Conservation (phyloP, 768 basidiomycete genomes). For the Cantharellus anzutake region DNA sequence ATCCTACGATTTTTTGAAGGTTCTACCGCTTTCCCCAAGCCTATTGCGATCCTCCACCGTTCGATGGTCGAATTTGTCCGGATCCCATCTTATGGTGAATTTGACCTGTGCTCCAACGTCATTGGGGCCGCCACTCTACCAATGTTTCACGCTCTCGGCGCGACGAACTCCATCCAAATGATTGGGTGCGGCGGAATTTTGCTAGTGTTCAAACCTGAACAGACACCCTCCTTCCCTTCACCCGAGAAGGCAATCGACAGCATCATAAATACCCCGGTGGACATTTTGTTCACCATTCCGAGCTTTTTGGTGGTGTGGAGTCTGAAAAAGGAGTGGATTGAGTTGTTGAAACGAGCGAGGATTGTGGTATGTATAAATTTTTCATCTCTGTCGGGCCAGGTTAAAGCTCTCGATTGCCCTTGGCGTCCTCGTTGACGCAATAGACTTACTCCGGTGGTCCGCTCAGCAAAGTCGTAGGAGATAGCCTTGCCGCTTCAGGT, state of each 20-base stretch:
- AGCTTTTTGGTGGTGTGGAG: constrained; percentile 7
- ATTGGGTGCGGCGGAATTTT: background rate
- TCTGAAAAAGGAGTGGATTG: constrained; percentile 1
- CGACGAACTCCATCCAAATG: background rate
- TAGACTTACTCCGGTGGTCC: constrained; percentile 10
- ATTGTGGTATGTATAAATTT: constrained; percentile 5
- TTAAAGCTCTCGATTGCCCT: background rate
- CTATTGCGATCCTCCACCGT: constrained; percentile 3
- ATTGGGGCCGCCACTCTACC: background rate
- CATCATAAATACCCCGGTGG: background rate
- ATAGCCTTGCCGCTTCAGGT: constrained; percentile 6
- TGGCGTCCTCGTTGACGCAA: background rate
- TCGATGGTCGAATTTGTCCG: constrained; percentile 1
- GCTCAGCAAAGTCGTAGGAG: constrained; percentile 3
- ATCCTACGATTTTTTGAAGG: background rate
- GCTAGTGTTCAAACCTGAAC: constrained; percentile 6
- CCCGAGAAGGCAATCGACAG: constrained; percentile 8
- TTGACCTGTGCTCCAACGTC: constrained; percentile 2
- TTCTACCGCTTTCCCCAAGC: constrained; percentile 10
- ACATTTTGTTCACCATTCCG: constrained; percentile 6
- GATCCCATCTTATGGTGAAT: constrained; percentile 3
- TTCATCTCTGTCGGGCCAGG: background rate
- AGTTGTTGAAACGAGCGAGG: constrained; percentile 3
- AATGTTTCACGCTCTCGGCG: constrained; percentile 6
- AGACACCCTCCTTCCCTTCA: constrained; percentile 2